phyloP scores from a whole-genome alignment of 2,329 filamentous ascomycete species.

The Dothideomycetidae sp. region DNA sequence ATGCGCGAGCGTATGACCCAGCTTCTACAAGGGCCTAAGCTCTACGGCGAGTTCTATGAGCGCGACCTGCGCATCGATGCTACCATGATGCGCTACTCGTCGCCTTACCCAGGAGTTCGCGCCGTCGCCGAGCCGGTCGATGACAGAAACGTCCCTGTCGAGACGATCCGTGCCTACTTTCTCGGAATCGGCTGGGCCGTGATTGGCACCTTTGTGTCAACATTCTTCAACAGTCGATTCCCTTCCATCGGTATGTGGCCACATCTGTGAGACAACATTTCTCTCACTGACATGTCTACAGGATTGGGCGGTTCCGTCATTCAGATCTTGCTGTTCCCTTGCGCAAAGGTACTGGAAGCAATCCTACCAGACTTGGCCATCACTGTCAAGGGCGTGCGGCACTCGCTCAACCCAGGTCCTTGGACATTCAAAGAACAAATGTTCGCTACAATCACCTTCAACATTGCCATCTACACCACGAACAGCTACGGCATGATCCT shows the following conservation, averaged over 20 bases:
- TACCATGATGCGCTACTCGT: neutral
- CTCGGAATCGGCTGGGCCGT: neutral
- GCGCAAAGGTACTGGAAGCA: neutral
- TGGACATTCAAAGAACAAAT: neutral
- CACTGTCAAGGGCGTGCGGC: neutral
- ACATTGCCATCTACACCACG: neutral
- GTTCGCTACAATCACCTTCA: neutral
- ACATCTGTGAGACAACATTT: too few relatives aligned
- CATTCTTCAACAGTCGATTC: neutral
- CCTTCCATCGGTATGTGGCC: neutral
- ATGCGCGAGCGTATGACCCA: neutral
- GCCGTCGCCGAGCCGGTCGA: neutral
- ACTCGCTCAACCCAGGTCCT: neutral
- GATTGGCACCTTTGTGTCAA: neutral
- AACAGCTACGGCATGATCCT: neutral
- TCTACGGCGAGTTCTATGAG: neutral
- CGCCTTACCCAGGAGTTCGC: neutral
- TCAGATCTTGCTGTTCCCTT: neutral
- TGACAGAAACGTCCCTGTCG: too few relatives aligned
- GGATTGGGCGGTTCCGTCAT: neutral
- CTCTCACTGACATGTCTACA: neutral
- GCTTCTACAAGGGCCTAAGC: neutral
- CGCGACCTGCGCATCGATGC: neutral
- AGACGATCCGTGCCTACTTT: neutral
- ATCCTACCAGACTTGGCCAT: neutral